Evolutionary conservation across 2,329 filamentous ascomycete genomes (phyloP), one percentile per base, ranked within the genome.

Genomic region (Sporothrix euskadiensis): DNA sequence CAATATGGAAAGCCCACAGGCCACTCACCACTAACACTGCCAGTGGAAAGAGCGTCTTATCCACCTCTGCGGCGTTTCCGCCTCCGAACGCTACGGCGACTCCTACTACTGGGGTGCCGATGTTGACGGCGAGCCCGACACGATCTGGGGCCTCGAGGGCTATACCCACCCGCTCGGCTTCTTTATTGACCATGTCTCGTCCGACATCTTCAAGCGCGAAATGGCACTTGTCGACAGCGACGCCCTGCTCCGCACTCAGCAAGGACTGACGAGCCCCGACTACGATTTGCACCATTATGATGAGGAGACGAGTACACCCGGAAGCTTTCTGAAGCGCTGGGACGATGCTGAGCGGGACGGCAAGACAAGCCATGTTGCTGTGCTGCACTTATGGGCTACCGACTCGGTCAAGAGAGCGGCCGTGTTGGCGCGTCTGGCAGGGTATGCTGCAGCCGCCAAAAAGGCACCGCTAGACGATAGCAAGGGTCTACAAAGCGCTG

Each of bases 321-420:
- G 54, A 6, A 57, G 54, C 22, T 57, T 57, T 22, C 22, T 57
- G n/a, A 57, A 57, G 54, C 54, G 54, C 22, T 57, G 54, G 54
- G 54, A 57, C 54, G 54, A 57, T 22, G 54, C 54, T n/a, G 54
- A 57, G 22, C 54, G 54, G n/a, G 54, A 57, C 26, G 54, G 54
- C 22, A 57, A 8, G 22, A 32, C 54, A 22, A 57, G 54, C 26
- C 54, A 57, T 30, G 54, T 57, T 22, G 54, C 54, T 6, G 54
- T 57, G 26, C 22, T 57, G 54, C 54, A 57, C 54, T 22, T 57
- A 9, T 57, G 54, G 54, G 54, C 54, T 12, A 12, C n/a, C 22
- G 54, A 57, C 10, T 12, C 54, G 3, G 22, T 30, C 22, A 26
- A 57, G 22, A 26, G 54, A 12, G 54, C 54, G 9, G 54, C 54